Percentiles rank a stretch among this genome's conserved stretches.
phyloP scores from a whole-genome alignment of 2,329 filamentous ascomycete species.

The Neobulgaria alba region DNA sequence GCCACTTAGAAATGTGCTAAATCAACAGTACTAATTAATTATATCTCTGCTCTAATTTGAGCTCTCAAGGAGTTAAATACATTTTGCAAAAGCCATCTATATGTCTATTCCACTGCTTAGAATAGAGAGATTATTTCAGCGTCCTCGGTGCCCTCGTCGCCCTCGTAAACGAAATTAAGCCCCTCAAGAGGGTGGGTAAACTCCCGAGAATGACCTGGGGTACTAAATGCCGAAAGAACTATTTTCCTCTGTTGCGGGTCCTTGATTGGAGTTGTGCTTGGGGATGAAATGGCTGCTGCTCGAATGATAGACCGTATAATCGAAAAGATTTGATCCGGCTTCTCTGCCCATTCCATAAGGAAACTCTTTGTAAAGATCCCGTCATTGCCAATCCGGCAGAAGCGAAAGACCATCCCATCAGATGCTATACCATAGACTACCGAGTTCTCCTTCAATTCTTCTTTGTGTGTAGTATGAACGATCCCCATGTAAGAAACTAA shows the following conservation, averaged over 20 bases:
- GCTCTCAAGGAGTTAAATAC: too few relatives aligned
- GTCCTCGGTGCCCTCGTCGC: not conserved
- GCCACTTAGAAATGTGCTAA: too few relatives aligned
- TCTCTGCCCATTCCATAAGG: not conserved
- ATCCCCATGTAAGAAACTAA: not conserved
- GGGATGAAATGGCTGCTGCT: not conserved
- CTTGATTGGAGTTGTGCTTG: not conserved
- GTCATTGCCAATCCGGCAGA: not conserved
- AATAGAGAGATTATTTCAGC: not conserved
- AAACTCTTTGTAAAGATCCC: not conserved
- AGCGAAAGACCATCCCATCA: not conserved
- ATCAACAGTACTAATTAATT: too few relatives aligned
- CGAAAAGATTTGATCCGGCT: not conserved
- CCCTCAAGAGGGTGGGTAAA: not conserved
- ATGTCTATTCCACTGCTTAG: too few relatives aligned
- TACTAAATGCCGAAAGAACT: conserved; percentile 1
- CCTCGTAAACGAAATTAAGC: not conserved
- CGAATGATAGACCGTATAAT: not conserved
- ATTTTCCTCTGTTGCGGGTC: conserved; percentile 1
- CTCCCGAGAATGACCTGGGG: not conserved
- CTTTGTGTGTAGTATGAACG: not conserved
- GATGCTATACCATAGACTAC: not conserved
- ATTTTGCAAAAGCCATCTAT: too few relatives aligned
- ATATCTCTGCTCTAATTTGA: too few relatives aligned
- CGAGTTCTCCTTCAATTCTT: not conserved